Evolutionary conservation across 148 eudicot genomes (phyloP).

Genomic region (Camellia granthamiana): DNA sequence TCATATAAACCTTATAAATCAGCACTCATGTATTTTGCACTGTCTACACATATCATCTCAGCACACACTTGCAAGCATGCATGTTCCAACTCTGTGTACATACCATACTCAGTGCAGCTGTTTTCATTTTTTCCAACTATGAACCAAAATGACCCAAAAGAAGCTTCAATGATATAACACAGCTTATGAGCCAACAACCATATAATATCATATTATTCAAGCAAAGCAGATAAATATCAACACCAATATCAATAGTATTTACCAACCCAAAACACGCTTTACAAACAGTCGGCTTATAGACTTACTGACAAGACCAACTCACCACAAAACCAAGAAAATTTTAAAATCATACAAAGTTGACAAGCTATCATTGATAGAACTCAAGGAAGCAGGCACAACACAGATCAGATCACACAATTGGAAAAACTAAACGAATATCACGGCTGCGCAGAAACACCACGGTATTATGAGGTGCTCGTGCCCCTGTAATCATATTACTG

Average conservation of each 20-base stretch:
- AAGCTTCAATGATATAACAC: neutral
- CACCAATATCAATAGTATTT: neutral
- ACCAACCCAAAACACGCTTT: slow-evolving; percentile 10
- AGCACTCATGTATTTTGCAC: too few species aligned
- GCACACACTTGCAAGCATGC: too few species aligned
- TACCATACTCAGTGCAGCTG: too few species aligned
- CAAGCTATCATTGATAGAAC: slow-evolving; percentile 5
- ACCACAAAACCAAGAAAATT: slow-evolving; percentile 8
- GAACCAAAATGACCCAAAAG: neutral
- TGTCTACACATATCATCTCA: too few species aligned
- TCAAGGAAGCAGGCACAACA: neutral
- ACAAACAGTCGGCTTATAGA: slow-evolving; percentile 2
- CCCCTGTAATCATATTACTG: slow-evolving; percentile 13
- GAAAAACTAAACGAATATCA: neutral
- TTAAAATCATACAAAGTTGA: neutral
- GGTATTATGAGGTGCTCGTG: neutral
- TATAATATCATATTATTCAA: neutral
- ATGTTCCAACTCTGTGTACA: too few species aligned
- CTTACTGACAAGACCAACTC: neutral
- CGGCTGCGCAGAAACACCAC: neutral
- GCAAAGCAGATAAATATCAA: neutral
- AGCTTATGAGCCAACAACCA: neutral
- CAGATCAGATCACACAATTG: neutral
- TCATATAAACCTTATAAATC: too few species aligned
- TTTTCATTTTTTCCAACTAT: neutral